A percentile compares a stretch with the other conserved stretches of the same genome.
phyloP scores from a whole-genome alignment of 1,284 basidiomycete species.

The Tylopilus microsporus region DNA sequence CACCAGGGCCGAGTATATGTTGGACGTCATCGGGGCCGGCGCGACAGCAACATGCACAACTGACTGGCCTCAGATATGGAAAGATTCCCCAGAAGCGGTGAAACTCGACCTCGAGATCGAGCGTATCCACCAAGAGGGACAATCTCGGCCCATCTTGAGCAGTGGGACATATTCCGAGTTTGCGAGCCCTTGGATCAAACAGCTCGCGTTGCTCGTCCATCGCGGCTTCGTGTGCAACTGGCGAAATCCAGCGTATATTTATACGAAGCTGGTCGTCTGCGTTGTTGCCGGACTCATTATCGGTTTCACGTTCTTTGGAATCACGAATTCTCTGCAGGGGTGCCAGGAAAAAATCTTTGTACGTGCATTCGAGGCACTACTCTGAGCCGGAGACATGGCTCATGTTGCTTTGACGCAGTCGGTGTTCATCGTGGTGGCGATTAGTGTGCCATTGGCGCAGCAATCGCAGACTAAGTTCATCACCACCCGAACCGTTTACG shows the following conservation, averaged over 20 bases:
- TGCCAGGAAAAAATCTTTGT: constrained; percentile 77
- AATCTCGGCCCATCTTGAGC: background rate
- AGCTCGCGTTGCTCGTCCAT: constrained; percentile 43
- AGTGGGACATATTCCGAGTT: constrained; percentile 42
- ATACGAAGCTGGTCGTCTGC: constrained; percentile 64
- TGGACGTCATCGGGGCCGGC: constrained; percentile 65
- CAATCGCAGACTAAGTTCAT: constrained; percentile 20
- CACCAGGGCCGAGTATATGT: constrained; percentile 59
- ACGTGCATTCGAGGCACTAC: background rate
- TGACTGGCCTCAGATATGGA: constrained; percentile 47
- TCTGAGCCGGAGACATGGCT: background rate
- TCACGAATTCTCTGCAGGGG: constrained; percentile 62
- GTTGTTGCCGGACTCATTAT: constrained; percentile 53
- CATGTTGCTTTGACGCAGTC: constrained; percentile 8
- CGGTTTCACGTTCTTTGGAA: constrained; percentile 62
- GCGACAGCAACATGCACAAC: constrained; percentile 40
- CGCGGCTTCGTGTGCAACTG: constrained; percentile 35
- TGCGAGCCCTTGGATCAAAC: constrained; percentile 44
- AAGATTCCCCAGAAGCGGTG: constrained; percentile 33
- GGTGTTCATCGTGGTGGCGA: constrained; percentile 6
- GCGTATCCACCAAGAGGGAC: constrained; percentile 33
- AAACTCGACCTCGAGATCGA: constrained; percentile 35
- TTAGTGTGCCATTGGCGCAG: constrained; percentile 16
- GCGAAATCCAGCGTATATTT: constrained; percentile 66
- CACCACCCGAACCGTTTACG: constrained; percentile 49